A percentile compares a stretch with the other conserved stretches of the same genome.
Evolutionary conservation across 441 rosid genomes (phyloP).

Genomic region (Gossypium trilobum): DNA sequence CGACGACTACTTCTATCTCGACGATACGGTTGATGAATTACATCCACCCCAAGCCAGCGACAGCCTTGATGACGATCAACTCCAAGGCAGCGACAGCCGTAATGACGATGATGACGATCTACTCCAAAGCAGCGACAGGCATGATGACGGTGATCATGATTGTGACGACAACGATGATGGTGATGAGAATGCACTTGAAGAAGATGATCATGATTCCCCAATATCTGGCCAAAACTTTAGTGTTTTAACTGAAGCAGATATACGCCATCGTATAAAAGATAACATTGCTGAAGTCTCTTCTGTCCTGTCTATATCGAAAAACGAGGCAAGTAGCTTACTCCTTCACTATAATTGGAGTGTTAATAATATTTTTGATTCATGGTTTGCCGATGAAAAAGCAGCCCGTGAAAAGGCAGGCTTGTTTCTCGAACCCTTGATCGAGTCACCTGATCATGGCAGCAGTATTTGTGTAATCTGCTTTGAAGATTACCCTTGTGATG

Average conservation of each 20-base stretch:
- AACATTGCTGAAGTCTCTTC: conserved; percentile 20
- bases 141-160: background rate
- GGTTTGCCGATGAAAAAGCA: conserved; percentile 12
- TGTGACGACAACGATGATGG: background rate
- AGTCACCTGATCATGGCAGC: background rate
- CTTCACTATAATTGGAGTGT: conserved; percentile 31
- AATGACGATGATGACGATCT: background rate
- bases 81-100: too few species aligned
- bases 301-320: conserved; percentile 26
- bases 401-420: conserved; percentile 14
- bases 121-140: background rate
- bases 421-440: background rate
- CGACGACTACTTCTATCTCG: background rate
- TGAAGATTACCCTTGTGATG: conserved; percentile 21
- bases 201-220: background rate
- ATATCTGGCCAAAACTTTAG: conserved; percentile 16
- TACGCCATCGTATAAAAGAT: conserved; percentile 19
- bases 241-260: conserved; percentile 30
- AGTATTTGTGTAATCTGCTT: conserved; percentile 39
- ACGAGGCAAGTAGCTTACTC: conserved; percentile 29
- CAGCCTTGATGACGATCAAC: background rate
- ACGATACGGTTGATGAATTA: background rate
- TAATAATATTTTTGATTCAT: conserved; percentile 5
- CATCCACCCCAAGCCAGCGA: background rate
- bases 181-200: background rate